These are phyloP conservation scores for Inga laurina DNA, from an alignment of 306 rosid species.

Conservation along the genomic window DNA sequence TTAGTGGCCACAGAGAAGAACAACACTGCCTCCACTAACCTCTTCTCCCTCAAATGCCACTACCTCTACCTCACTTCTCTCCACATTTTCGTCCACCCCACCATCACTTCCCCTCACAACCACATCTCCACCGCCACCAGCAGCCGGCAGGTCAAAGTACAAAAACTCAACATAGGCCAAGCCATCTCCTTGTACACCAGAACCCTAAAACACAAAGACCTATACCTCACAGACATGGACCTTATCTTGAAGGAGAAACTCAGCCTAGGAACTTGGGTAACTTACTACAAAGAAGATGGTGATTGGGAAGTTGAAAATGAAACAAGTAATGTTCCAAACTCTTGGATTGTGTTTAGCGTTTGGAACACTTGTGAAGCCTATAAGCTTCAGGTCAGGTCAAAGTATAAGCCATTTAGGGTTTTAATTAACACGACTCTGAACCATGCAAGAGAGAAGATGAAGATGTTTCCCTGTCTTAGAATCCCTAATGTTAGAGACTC, in stretches of 20 bases:
- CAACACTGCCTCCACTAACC: conserved; percentile 59
- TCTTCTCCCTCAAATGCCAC: conserved; percentile 66
- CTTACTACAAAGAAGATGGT: conserved; percentile 42
- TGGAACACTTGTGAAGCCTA: conserved; percentile 65
- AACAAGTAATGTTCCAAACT: neutral
- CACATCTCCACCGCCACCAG: neutral
- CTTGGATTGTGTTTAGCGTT: conserved; percentile 69
- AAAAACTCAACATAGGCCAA: conserved; percentile 50
- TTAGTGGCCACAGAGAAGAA: conserved; percentile 62
- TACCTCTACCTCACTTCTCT: conserved; percentile 60
- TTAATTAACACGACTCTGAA: conserved; percentile 40
- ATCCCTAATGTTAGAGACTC: conserved; percentile 35
- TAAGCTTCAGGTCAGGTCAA: conserved; percentile 50
- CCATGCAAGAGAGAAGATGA: conserved; percentile 61
- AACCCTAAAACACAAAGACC: conserved; percentile 48
- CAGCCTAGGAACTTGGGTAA: conserved; percentile 75
- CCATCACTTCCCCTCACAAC: neutral
- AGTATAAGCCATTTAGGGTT: conserved; percentile 31
- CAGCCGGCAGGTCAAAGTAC: conserved; percentile 45
- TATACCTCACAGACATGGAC: conserved; percentile 64
- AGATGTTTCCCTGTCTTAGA: conserved; percentile 57
- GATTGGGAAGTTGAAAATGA: neutral
- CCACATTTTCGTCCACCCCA: conserved; percentile 57
- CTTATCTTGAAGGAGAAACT: conserved; percentile 64
- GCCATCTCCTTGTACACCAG: conserved; percentile 58